Evolutionary conservation across 179 eudicot genomes (phyloP), one percentile per base, ranked within the genome.

Genomic region (Nepenthes alata): DNA sequence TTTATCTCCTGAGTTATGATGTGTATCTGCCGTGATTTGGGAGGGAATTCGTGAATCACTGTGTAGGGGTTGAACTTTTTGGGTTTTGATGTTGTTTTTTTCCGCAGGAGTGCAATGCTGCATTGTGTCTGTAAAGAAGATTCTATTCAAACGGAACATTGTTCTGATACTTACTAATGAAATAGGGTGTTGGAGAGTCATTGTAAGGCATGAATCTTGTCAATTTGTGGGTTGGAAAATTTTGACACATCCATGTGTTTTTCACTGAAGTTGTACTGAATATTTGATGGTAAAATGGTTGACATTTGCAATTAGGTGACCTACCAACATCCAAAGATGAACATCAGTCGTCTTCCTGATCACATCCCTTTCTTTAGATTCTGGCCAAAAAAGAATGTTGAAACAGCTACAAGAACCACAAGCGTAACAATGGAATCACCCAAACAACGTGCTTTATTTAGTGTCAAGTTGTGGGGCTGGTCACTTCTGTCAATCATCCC

Each of bases 401-500:
- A 65, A 44, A 54, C 76, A 51, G 70, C 69, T 53, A 59, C 70
- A 57, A 73, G 66, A 61, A 37, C 78, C 6, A 53, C 75, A 1
- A 62, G 66, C 59, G 57, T 72, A 39, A 52, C 36, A 11, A 60
- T 67, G 59, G 70, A 74, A 61, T 39, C 68, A 63, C 72, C 81
- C 35, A 62, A 70, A 48, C 75, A 68, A 52, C 65, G 53, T 59
- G 63, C 78, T 65, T 52, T 52, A 7, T 71, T 82, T 35, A 69
- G 81, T 57, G 25, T 78, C 75, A 81, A 76, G 67, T 45, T 78
- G 25, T 74, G 76, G 71, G 74, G 80, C 2, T 58, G 79, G 77
- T 80, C 95, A 50, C 73, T 88, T 61, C 37, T 73, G 13, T 75
- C 87, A 12, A 44, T 83, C 64, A 41, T 85, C 56, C 88, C 93